phyloP scores from a whole-genome alignment of 345 rosid species.

The Conringia planisiliqua region DNA sequence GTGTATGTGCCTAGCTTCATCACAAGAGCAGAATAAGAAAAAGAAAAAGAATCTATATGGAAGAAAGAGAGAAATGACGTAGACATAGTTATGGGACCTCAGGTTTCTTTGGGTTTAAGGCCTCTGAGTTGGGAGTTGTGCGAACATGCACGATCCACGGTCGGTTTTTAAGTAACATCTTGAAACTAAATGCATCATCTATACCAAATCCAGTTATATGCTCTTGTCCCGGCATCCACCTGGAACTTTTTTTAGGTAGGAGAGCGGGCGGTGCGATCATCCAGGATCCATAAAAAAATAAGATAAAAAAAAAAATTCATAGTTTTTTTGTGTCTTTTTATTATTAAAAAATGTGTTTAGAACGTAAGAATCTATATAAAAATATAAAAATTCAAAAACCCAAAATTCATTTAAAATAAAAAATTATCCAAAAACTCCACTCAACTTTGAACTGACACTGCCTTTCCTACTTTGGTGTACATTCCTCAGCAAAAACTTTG shows the following conservation, averaged over 20 bases:
- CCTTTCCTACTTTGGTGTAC: slow-evolving; percentile 3
- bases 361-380: too few relatives aligned
- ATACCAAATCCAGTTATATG: background rate
- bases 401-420: too few relatives aligned
- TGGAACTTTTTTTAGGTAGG: slow-evolving; percentile 11
- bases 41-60: background rate
- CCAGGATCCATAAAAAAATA: too few relatives aligned
- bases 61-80: background rate
- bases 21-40: background rate
- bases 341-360: too few relatives aligned
- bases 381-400: too few relatives aligned
- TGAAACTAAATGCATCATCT: slow-evolving; percentile 11
- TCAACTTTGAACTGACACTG: too few relatives aligned
- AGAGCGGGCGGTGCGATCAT: too few relatives aligned
- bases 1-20: background rate
- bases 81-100: slow-evolving; percentile 18
- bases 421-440: too few relatives aligned
- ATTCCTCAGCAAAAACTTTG: slow-evolving; percentile 23
- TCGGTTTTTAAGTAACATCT: background rate
- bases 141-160: slow-evolving; percentile 33
- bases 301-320: too few relatives aligned
- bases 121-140: slow-evolving; percentile 18
- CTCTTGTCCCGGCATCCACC: slow-evolving; percentile 1
- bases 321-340: too few relatives aligned
- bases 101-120: background rate